Base-by-base conservation (phyloP, 1,284 basidiomycete species). In the Puccinia triticina region DNA sequence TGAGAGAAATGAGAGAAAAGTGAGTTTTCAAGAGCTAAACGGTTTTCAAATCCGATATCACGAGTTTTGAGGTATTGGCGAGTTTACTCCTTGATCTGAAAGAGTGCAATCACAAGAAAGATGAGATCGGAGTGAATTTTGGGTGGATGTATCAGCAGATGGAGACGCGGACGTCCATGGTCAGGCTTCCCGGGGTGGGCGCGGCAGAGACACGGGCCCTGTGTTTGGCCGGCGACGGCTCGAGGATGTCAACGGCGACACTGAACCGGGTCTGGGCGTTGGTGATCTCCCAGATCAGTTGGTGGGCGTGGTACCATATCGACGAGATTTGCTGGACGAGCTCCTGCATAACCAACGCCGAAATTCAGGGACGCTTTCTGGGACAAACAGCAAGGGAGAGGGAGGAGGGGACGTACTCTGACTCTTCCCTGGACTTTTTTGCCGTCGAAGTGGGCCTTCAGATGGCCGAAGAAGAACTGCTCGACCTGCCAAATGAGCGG, bases 401-500 rank as follows among this genome's bases (percentile, higher is more conserved):
- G 4, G 46, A 46, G 26, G 21, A 46, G 11, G n/a, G 43, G 40
- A 7, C 37, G 18, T 55, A 82, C 79, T 50, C 61, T 74, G 11
- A 82, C 46, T 61, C 79, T 59, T 66, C 55, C 79, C 50, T 50
- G 40, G 21, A 64, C 26, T 29, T 26, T 21, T 67, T 61, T 59
- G 34, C 71, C 71, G 1, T 43, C 55, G 64, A 43, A 82, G 53
- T 73, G 69, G 5, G 50, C 69, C 12, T 53, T 64, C 3, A 82
- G 53, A 46, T 73, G 71, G n/a, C 43, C 23, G 57, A 82, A 82
- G 59, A 82, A 82, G 71, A 82, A 82, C 50, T 50, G 29, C 43
- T 64, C 43, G 53, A 82, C n/a, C 18, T 18, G 32, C n/a, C 34
- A 11, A 29, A 10, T 10, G 10, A 32, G 21, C 4, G 48, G 43